A percentile compares a stretch with the other conserved stretches of the same genome.
phyloP scores from a whole-genome alignment of 2,329 filamentous ascomycete genomes.

The Aspergillus sp. region DNA sequence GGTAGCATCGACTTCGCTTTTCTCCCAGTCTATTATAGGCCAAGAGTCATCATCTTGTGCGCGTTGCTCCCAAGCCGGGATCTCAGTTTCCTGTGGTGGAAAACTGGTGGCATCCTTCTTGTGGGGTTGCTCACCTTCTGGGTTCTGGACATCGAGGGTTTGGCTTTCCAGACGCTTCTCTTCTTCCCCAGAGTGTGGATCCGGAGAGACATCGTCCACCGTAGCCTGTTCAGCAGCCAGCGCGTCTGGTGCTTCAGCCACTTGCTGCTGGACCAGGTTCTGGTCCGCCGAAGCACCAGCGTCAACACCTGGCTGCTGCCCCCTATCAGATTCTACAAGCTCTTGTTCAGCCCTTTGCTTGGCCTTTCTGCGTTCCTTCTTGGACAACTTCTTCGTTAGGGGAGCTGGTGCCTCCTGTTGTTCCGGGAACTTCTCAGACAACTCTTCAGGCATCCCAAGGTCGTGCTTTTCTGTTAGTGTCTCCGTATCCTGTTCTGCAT shows the following conservation, averaged over 20 bases:
- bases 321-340: constrained; percentile 5
- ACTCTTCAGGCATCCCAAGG: constrained; percentile 17
- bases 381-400: constrained; percentile 31
- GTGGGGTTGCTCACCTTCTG: not conserved
- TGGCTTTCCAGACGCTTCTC: constrained; percentile 26
- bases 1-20: constrained; percentile 25
- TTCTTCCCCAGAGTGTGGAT: constrained; percentile 37
- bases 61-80: constrained; percentile 3
- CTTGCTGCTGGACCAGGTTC: not conserved
- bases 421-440: constrained; percentile 9
- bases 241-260: not conserved
- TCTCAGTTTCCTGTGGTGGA: constrained; percentile 11
- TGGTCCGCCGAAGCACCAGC: constrained; percentile 2
- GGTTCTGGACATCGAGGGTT: constrained; percentile 5
- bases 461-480: constrained; percentile 4
- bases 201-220: constrained; percentile 19
- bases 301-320: constrained; percentile 10
- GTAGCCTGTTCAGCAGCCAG: not conserved
- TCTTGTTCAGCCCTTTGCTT: constrained; percentile 29
- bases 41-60: constrained; percentile 35
- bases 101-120: constrained; percentile 1
- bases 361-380: constrained; percentile 41
- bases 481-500: not conserved
- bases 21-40: constrained; percentile 42
- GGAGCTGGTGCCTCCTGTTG: constrained; percentile 12